Conservation (phyloP, 192 early-diverging fungal genomes). For the Umbelopsis sp. region DNA sequence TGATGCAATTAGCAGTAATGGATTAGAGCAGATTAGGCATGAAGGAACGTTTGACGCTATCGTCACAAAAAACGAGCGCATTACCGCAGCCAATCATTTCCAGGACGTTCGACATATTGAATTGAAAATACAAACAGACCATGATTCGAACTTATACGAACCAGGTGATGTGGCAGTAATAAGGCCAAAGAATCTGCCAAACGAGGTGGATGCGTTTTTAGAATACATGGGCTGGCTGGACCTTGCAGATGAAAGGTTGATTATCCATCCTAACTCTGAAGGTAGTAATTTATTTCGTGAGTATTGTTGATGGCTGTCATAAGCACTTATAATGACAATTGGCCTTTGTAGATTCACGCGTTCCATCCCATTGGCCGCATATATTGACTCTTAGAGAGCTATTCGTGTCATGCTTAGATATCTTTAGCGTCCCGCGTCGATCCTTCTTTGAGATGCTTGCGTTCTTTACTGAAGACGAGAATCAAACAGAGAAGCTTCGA, state of each 20-base stretch:
- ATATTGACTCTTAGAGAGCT: slow-evolving; percentile 75
- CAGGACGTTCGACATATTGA: slow-evolving; percentile 91
- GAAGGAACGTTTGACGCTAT: slow-evolving; percentile 40
- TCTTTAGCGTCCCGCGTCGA: slow-evolving; percentile 82
- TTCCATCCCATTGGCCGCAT: slow-evolving; percentile 55
- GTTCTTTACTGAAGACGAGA: slow-evolving; percentile 70
- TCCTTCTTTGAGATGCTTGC: slow-evolving; percentile 90
- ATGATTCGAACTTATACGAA: slow-evolving; percentile 37
- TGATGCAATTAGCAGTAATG: not conserved
- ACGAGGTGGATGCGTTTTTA: slow-evolving; percentile 74
- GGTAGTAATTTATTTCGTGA: slow-evolving; percentile 29
- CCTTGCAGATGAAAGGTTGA: slow-evolving; percentile 64
- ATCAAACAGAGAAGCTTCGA: slow-evolving; percentile 78
- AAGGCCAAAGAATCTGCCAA: slow-evolving; percentile 68
- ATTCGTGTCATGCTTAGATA: slow-evolving; percentile 78
- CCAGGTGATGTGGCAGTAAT: slow-evolving; percentile 86
- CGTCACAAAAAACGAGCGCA: slow-evolving; percentile 62
- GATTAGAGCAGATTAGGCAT: not conserved
- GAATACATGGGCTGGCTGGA: slow-evolving; percentile 69
- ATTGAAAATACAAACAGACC: slow-evolving; percentile 37
- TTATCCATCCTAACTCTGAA: slow-evolving; percentile 50
- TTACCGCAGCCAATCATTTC: slow-evolving; percentile 81
- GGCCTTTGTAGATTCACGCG: slow-evolving; percentile 39
- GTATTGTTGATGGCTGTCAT: not conserved
- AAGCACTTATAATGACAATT: not conserved